phyloP scores from a whole-genome alignment of 345 rosid species.

The Litchi chinensis region DNA sequence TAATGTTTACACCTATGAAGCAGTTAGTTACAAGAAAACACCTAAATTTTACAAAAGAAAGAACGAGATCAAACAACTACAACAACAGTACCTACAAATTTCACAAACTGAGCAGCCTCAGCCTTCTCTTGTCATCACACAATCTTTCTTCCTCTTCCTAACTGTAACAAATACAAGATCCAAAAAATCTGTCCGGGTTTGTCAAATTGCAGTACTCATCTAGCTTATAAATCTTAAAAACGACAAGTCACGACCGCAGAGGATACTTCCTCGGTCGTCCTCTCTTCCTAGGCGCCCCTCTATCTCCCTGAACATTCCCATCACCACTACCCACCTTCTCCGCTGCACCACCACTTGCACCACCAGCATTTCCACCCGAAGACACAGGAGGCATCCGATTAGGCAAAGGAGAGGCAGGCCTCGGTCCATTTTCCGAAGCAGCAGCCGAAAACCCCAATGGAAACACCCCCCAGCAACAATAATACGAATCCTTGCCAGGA shows the following conservation, averaged over 20 bases:
- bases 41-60: conserved; percentile 15
- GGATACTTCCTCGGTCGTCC: conserved; percentile 85
- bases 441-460: conserved; percentile 64
- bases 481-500: conserved; percentile 82
- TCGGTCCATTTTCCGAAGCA: conserved; percentile 23
- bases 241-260: not conserved
- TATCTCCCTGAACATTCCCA: conserved; percentile 25
- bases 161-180: not conserved
- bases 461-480: conserved; percentile 85
- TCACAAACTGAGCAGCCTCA: conserved; percentile 1
- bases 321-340: conserved; percentile 13
- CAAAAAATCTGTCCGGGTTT: not conserved
- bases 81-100: conserved; percentile 19
- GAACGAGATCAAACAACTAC: conserved; percentile 7
- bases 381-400: conserved; percentile 60
- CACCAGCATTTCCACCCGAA: conserved; percentile 21
- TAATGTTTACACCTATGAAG: conserved; percentile 21
- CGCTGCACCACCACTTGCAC: not conserved
- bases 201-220: not conserved
- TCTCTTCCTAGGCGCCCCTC: conserved; percentile 48
- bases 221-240: not conserved
- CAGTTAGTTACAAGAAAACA: conserved; percentile 19
- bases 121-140: not conserved
- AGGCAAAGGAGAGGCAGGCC: conserved; percentile 33
- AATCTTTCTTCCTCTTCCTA: not conserved